Evolutionary conservation across 768 basidiomycete genomes (phyloP), one percentile per base, ranked within the genome.

Genomic region (Boletus huronensis): DNA sequence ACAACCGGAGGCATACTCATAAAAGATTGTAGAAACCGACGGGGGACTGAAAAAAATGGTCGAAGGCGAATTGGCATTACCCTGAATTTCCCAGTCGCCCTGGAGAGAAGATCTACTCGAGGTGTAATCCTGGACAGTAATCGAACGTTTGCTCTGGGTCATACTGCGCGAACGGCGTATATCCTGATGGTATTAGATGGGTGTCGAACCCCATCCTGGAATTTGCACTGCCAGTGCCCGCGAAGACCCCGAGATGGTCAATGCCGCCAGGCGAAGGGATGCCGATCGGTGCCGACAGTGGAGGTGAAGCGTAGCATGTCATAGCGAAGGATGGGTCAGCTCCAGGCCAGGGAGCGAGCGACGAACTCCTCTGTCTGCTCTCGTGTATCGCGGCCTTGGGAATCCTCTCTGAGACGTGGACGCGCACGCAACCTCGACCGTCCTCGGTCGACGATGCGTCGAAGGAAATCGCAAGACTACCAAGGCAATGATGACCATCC

Each of bases 341-440:
- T 21, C 56, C 71, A 23, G 60, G 48, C 70, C 70, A 72, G 19
- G 70, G 55, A 31, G 54, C 58, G 17, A 72, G 51, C 10, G 65
- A 58, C 8, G 64, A 50, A 3, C 59, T 35, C 44, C 53, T 55
- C 31, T 67, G 61, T 54, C 45, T 63, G 48, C 38, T 52, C n/a
- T 38, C 58, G 31, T 59, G 48, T 25, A 62, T 35, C 28, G 58
- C 21, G n/a, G 45, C 14, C 26, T 55, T 56, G 26, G 43, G 0
- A 21, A 70, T 76, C 16, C 73, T 66, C 26, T 82, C 74, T 7
- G 81, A 75, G 41, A 84, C 81, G 61, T 88, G 84, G 59, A 89
- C 87, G 59, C 83, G 79, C 39, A 89, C 86, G 49, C 83, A 84
- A 60, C 88, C 85, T 71, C 82, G 86, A 54, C 87, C 85, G 64